Evolutionary conservation across 164 flowering plant species (phyloP), one percentile per base, ranked within the genome.

Genomic region (Dillenia suffruticosa): DNA sequence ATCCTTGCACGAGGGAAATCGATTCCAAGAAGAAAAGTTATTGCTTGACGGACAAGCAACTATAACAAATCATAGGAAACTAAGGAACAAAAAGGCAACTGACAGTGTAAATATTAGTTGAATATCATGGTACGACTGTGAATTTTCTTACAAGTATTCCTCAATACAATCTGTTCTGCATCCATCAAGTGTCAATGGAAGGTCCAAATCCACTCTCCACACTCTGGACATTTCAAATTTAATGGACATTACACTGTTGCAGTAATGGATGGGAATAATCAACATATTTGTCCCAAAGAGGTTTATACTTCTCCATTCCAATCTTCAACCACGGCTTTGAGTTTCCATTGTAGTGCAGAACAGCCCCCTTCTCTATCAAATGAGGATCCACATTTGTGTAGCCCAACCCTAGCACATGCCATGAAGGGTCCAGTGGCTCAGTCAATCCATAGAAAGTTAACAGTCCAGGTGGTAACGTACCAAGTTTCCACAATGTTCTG

Each of bases 291-390:
- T 87, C 87, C 96, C 96, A 89, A 16, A 87, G 63, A 3, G 86
- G 85, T 71, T 82, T 90, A 74, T 86, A 90, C 74, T 84, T 88
- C 16, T 83, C 92, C 61, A 86, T 81, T 9, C 92, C 97, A 61
- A 90, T 84, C 77, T 88, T 88, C 76, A 88, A 63, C 97, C 97
- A 90, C 16, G 97, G 97, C 62, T 90, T 90, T 49, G 79, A 78
- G 72, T 90, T 90, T 40, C 97, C 97, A 70, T 90, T 90, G 62
- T 66, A 90, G 72, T 90, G 97, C 44, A 90, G 67, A 11, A 90
- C 97, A 12, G 94, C 92, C 7, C 90, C 95, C 26, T 81, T 82
- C 58, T 82, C 82, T 51, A 88, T 84, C 71, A 81, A 40, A 56
- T 74, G 75, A 19, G 80, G 67, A 63, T 88, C 92, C n/a, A 88